Conservation (phyloP, 305 asterid species). For the Plantago coronopus region DNA sequence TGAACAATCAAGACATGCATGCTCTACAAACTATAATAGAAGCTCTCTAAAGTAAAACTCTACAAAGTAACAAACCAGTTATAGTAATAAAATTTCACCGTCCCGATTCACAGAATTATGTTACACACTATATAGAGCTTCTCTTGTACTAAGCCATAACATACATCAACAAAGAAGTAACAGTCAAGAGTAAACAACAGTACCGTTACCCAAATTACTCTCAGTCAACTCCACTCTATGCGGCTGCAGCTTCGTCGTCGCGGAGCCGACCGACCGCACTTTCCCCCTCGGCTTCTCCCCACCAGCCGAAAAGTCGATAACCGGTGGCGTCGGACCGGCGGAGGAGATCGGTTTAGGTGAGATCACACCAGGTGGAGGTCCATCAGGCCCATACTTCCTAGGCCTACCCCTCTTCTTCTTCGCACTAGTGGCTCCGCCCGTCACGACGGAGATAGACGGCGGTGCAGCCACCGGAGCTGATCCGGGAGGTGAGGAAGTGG, state of each 20-base stretch:
- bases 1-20: conserved; percentile 28
- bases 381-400: conserved; percentile 78
- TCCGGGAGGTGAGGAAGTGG: conserved; percentile 39
- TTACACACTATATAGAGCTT: too few species aligned
- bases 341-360: conserved; percentile 85
- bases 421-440: conserved; percentile 19
- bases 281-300: conserved; percentile 55
- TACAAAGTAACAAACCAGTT: too few species aligned
- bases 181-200: too few species aligned
- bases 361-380: conserved; percentile 34
- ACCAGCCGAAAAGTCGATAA: conserved; percentile 71
- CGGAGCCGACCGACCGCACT: conserved; percentile 47
- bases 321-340: conserved; percentile 67
- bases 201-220: conserved; percentile 39
- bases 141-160: neutral
- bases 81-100: too few species aligned
- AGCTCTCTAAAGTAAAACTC: too few species aligned
- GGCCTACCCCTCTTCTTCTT: conserved; percentile 94
- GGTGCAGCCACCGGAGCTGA: conserved; percentile 38
- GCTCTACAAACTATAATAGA: neutral
- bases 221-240: conserved; percentile 40
- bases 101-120: too few species aligned
- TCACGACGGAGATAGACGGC: conserved; percentile 27
- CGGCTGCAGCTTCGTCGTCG: conserved; percentile 36
- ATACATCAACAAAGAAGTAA: neutral